Evolutionary conservation across 768 basidiomycete genomes (phyloP).

Genomic region (Lentinula detonsa): DNA sequence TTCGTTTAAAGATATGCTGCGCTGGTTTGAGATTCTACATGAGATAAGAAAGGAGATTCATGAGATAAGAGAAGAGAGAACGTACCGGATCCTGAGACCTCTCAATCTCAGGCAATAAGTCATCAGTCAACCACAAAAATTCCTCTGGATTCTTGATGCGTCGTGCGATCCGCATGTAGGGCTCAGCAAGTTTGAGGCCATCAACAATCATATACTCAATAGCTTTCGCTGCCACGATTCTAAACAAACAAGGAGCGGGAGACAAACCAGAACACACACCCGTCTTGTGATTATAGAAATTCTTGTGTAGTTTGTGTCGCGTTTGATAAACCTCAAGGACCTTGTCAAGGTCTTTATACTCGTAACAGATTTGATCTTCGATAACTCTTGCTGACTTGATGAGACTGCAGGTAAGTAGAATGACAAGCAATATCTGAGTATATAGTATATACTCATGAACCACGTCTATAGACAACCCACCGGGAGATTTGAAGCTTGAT

Average conservation of each 20-base stretch:
- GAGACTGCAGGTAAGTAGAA: conserved; percentile 34
- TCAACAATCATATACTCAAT: conserved; percentile 87
- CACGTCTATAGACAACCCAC: conserved; percentile 23
- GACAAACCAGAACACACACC: conserved; percentile 27
- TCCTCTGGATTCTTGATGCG: conserved; percentile 49
- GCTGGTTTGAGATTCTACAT: conserved; percentile 53
- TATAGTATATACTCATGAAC: not conserved
- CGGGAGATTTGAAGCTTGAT: conserved; percentile 42
- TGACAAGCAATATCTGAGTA: not conserved
- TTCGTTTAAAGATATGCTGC: conserved; percentile 54
- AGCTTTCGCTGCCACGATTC: conserved; percentile 47
- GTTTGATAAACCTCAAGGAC: conserved; percentile 70
- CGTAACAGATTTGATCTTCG: conserved; percentile 69
- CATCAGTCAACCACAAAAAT: conserved; percentile 64
- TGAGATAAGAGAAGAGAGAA: not conserved
- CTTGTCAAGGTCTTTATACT: conserved; percentile 75
- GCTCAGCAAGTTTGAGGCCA: conserved; percentile 62
- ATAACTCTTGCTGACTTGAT: conserved; percentile 73
- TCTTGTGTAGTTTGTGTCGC: conserved; percentile 77
- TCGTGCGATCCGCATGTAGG: conserved; percentile 52
- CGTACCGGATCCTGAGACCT: conserved; percentile 43
- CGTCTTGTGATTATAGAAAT: conserved; percentile 78
- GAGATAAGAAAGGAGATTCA: not conserved
- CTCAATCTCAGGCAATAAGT: conserved; percentile 58
- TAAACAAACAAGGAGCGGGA: not conserved